Percentiles rank a stretch among this genome's conserved stretches.
Conservation (phyloP, 805 yeast species). For the Cyberlindnera xishuangbannaensis region DNA sequence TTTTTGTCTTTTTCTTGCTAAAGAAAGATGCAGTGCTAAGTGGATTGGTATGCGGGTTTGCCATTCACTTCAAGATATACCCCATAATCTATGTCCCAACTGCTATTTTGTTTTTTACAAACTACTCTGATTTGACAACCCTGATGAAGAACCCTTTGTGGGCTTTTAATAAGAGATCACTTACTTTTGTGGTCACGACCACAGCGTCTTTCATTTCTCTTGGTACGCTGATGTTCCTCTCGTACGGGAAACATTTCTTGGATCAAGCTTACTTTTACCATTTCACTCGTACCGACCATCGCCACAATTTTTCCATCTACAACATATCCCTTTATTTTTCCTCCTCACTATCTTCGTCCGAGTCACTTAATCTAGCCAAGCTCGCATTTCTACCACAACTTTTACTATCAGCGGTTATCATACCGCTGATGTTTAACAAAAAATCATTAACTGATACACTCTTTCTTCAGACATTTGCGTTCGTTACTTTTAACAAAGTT, state of each 20-base stretch:
- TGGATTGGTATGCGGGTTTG: constrained; percentile 35
- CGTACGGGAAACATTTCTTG: constrained; percentile 72
- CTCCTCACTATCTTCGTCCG: constrained; percentile 31
- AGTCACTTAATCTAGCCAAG: constrained; percentile 36
- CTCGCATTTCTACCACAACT: constrained; percentile 85
- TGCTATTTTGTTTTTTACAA: constrained; percentile 41
- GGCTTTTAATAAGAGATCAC: constrained; percentile 35
- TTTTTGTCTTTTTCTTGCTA: constrained; percentile 44
- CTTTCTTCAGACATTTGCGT: constrained; percentile 74
- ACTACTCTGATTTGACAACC: constrained; percentile 15
- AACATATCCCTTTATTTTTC: constrained; percentile 64
- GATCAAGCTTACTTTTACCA: constrained; percentile 81
- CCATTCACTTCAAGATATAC: constrained; percentile 87
- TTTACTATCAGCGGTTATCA: constrained; percentile 45
- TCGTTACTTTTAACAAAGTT: constrained; percentile 74
- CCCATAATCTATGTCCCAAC: constrained; percentile 87
- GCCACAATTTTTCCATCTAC: constrained; percentile 92
- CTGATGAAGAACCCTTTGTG: constrained; percentile 22
- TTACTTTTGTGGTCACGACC: constrained; percentile 37
- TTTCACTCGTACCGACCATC: constrained; percentile 76
- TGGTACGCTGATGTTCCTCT: constrained; percentile 54
- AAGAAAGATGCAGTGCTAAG: constrained; percentile 27
- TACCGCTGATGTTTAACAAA: constrained; percentile 49
- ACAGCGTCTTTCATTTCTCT: constrained; percentile 38
- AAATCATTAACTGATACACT: constrained; percentile 43